phyloP scores from a whole-genome alignment of 2,329 filamentous ascomycete species.

The Colletotrichum truncatum region DNA sequence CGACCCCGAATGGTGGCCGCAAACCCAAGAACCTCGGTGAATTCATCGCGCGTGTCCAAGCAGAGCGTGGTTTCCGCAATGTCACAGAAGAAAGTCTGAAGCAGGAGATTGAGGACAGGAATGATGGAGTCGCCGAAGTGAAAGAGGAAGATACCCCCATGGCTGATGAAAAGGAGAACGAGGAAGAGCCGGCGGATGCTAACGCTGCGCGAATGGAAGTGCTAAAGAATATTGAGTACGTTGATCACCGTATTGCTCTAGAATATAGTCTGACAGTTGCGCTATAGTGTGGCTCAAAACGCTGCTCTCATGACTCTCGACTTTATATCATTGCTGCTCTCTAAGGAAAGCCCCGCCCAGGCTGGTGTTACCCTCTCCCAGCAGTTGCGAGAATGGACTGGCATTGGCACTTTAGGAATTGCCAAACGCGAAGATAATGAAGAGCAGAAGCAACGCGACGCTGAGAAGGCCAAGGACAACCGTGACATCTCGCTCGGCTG shows the following conservation, averaged over 20 bases:
- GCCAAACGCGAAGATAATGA: conserved; percentile 72
- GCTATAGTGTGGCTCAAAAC: conserved; percentile 59
- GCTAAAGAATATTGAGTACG: conserved; percentile 66
- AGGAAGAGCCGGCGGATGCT: conserved; percentile 51
- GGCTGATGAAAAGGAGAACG: conserved; percentile 46
- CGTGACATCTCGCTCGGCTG: conserved; percentile 72
- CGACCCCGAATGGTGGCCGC: conserved; percentile 67
- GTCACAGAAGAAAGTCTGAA: conserved; percentile 79
- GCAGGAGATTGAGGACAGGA: conserved; percentile 69
- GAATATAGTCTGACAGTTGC: conserved; percentile 26
- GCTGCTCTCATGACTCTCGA: conserved; percentile 78
- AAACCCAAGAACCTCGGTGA: conserved; percentile 71
- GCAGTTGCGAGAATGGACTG: conserved; percentile 74
- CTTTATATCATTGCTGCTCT: conserved; percentile 83
- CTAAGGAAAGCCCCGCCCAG: conserved; percentile 80
- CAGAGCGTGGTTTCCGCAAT: conserved; percentile 81
- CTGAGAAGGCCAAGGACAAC: conserved; percentile 57
- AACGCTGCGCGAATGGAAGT: conserved; percentile 65
- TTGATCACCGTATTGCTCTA: background rate
- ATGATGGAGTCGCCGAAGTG: conserved; percentile 57
- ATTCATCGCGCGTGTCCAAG: conserved; percentile 82
- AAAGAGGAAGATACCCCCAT: conserved; percentile 53
- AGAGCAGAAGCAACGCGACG: conserved; percentile 27
- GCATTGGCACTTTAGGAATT: conserved; percentile 77
- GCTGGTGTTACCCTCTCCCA: conserved; percentile 77